Conservation (phyloP, 2,329 filamentous ascomycete genomes). For the Aspergillus vadensis region DNA sequence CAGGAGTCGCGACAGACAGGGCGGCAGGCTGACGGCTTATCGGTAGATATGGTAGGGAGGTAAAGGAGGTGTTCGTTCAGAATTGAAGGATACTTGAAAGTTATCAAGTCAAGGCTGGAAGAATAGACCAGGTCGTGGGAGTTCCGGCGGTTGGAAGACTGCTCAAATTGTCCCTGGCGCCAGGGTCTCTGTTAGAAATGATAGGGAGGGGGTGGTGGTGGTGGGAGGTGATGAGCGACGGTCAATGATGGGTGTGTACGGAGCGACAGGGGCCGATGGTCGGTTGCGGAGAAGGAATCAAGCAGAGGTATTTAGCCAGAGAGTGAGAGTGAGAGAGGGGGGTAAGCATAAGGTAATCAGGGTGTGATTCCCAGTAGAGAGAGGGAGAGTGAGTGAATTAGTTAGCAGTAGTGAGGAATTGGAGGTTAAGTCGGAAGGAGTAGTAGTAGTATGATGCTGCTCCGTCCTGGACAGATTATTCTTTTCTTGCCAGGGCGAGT, state of each 20-base stretch:
- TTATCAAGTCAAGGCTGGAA: conserved; percentile 12
- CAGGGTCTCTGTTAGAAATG: not conserved
- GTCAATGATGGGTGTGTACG: not conserved
- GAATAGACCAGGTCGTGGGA: conserved; percentile 9
- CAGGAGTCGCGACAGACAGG: not conserved
- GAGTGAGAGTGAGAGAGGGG: not conserved
- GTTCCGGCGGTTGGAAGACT: conserved; percentile 12
- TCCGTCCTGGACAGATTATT: not conserved
- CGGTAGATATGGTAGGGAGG: not conserved
- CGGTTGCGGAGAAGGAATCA: not conserved
- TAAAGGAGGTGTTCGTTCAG: not conserved
- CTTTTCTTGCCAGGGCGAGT: conserved; percentile 1
- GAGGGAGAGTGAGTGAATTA: too few species aligned
- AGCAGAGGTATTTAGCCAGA: not conserved
- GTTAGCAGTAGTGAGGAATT: not conserved
- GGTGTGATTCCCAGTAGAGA: not conserved
- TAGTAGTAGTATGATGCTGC: not conserved
- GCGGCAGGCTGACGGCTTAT: not conserved
- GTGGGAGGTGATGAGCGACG: conserved; percentile 6
- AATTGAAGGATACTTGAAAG: not conserved
- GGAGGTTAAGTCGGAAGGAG: not conserved
- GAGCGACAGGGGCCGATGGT: conserved; percentile 1
- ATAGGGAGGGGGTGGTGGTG: conserved; percentile 1
- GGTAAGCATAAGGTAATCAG: not conserved
- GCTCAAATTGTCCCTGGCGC: not conserved